phyloP scores from a whole-genome alignment of 1,139 yeast genomes.

The Lodderomyces theae region DNA sequence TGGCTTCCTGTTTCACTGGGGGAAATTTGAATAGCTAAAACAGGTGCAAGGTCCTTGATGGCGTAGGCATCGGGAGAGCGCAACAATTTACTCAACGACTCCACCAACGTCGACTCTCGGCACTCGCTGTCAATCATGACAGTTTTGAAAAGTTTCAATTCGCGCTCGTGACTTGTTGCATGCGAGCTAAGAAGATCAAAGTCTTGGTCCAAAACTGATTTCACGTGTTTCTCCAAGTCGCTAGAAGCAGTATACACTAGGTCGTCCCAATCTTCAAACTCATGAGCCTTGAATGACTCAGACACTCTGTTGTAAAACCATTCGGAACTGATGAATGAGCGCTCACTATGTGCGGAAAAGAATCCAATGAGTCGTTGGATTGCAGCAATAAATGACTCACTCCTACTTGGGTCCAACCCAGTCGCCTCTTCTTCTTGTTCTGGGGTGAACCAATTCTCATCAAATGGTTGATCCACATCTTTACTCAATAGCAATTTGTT shows the following conservation, averaged over 20 bases:
- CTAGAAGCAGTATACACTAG: constrained; percentile 28
- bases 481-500: constrained; percentile 13
- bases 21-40: constrained; percentile 33
- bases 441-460: constrained; percentile 18
- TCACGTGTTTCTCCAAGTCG: constrained; percentile 16
- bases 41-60: constrained; percentile 28
- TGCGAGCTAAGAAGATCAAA: constrained; percentile 3
- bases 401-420: background rate
- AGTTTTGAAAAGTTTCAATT: constrained; percentile 26
- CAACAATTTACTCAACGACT: constrained; percentile 34
- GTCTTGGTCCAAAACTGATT: constrained; percentile 15
- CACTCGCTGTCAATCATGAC: constrained; percentile 37
- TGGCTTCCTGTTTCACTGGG: constrained; percentile 19
- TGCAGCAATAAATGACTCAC: constrained; percentile 18
- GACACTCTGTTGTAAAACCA: constrained; percentile 23
- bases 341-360: constrained; percentile 17
- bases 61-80: constrained; percentile 38
- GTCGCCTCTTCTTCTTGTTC: constrained; percentile 1
- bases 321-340: constrained; percentile 25
- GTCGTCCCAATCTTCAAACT: constrained; percentile 32
- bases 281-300: constrained; percentile 19
- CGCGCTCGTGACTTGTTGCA: constrained; percentile 10
- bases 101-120: constrained; percentile 27
- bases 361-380: constrained; percentile 24
- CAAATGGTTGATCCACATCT: constrained; percentile 17